Conservation (phyloP, 2,329 filamentous ascomycete species). For the Diaporthe capsici region DNA sequence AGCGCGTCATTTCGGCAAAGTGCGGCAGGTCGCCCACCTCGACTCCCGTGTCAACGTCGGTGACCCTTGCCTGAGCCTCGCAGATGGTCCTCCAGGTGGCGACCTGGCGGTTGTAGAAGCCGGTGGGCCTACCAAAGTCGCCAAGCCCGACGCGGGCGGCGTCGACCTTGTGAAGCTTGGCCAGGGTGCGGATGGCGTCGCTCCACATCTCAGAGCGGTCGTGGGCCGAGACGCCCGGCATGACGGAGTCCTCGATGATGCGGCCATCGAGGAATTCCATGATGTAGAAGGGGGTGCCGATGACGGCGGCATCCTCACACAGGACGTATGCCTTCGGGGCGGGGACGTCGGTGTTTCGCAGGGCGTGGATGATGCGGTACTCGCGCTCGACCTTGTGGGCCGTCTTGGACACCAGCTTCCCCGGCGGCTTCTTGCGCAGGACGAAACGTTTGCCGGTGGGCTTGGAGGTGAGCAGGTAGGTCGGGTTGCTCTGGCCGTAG, state of each 20-base stretch:
- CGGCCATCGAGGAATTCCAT: constrained; percentile 97
- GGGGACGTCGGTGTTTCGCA: constrained; percentile 83
- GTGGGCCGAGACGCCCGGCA: constrained; percentile 78
- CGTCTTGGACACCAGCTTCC: constrained; percentile 90
- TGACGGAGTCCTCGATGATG: constrained; percentile 89
- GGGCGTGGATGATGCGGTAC: constrained; percentile 89
- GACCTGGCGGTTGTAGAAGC: constrained; percentile 90
- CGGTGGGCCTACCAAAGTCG: constrained; percentile 78
- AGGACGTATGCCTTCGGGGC: constrained; percentile 87
- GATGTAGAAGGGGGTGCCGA: constrained; percentile 96
- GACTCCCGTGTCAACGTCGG: constrained; percentile 82
- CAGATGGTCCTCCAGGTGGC: constrained; percentile 86
- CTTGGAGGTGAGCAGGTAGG: constrained; percentile 85
- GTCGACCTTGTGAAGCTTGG: constrained; percentile 82
- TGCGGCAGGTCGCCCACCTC: constrained; percentile 87
- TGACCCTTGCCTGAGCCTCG: constrained; percentile 79
- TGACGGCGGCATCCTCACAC: constrained; percentile 83
- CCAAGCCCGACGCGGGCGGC: constrained; percentile 77
- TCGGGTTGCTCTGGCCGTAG: constrained; percentile 97
- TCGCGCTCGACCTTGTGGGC: constrained; percentile 98
- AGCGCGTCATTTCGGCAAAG: constrained; percentile 83
- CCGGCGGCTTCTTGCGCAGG: constrained; percentile 98
- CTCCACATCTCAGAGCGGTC: constrained; percentile 88
- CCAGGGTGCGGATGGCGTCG: constrained; percentile 85
- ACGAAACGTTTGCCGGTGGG: constrained; percentile 81